These are phyloP conservation scores for Catharanthus roseus DNA, from an alignment of 257 asterid genomes.

Conservation along the genomic window DNA sequence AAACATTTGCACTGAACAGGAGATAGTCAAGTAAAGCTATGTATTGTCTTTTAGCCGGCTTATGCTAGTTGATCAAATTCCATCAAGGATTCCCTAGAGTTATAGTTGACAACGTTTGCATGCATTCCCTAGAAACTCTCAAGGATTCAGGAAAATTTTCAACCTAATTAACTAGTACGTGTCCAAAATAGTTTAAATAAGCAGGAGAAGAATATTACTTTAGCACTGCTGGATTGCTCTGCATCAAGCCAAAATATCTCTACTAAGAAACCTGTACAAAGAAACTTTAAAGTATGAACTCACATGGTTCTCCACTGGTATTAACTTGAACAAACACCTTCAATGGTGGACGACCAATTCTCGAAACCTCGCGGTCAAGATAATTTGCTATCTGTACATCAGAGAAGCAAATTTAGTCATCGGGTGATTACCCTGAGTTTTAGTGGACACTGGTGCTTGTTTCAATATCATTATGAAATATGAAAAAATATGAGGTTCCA, in stretches of 20 bases:
- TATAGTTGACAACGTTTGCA: neutral
- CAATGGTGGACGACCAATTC: constrained; percentile 60
- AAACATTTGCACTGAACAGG: neutral
- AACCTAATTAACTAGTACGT: neutral
- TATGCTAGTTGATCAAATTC: neutral
- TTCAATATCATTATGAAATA: neutral
- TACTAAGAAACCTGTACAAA: neutral
- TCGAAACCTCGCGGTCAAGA: constrained; percentile 74
- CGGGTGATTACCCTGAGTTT: neutral
- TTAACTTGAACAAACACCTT: constrained; percentile 84
- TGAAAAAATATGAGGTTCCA: neutral
- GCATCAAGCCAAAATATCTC: constrained; percentile 6
- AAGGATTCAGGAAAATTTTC: neutral
- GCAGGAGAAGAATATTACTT: neutral
- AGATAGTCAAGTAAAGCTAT: neutral
- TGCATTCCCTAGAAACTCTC: neutral
- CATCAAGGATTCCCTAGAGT: neutral
- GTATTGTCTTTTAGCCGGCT: neutral
- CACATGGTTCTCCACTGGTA: constrained; percentile 89
- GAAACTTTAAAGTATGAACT: constrained; percentile 26
- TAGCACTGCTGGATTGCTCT: neutral
- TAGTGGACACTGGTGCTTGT: neutral
- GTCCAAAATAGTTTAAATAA: neutral
- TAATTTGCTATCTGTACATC: constrained; percentile 52
- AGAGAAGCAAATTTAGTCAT: constrained; percentile 13